phyloP scores from a whole-genome alignment of 495 filamentous ascomycete species.

The Penicillium nucicola region DNA sequence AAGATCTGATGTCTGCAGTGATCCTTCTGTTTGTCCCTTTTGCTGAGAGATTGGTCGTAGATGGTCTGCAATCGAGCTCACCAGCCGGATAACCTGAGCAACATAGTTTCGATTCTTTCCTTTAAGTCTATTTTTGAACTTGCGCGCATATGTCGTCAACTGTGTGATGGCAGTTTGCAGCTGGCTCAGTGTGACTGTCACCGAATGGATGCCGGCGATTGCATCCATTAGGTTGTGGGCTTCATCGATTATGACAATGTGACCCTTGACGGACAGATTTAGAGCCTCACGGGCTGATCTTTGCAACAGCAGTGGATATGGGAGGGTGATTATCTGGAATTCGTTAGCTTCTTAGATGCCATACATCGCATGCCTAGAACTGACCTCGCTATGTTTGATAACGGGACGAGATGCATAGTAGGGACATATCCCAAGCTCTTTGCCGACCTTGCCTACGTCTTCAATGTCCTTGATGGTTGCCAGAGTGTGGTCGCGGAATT shows the following conservation, averaged over 20 bases:
- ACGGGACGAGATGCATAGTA: slow-evolving; percentile 90
- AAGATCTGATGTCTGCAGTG: slow-evolving; percentile 64
- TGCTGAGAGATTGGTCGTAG: slow-evolving; percentile 46
- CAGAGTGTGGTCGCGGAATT: slow-evolving; percentile 85
- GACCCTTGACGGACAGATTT: slow-evolving; percentile 77
- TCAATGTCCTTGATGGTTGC: slow-evolving; percentile 92
- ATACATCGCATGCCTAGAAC: slow-evolving; percentile 6
- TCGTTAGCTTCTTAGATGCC: neutral
- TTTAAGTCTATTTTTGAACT: slow-evolving; percentile 82
- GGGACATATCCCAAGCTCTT: slow-evolving; percentile 78
- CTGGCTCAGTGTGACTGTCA: slow-evolving; percentile 69
- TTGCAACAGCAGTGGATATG: slow-evolving; percentile 88
- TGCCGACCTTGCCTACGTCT: slow-evolving; percentile 77
- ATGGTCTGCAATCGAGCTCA: slow-evolving; percentile 71
- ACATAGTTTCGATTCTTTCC: slow-evolving; percentile 93
- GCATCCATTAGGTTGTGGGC: slow-evolving; percentile 98
- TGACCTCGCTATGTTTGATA: slow-evolving; percentile 74
- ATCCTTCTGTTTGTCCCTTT: slow-evolving; percentile 54
- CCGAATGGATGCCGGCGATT: slow-evolving; percentile 81
- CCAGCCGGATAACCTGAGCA: slow-evolving; percentile 74
- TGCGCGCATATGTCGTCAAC: slow-evolving; percentile 77
- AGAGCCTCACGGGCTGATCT: slow-evolving; percentile 86
- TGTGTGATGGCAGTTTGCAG: slow-evolving; percentile 68
- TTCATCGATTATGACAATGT: slow-evolving; percentile 92
- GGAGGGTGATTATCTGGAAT: slow-evolving; percentile 80